phyloP scores from a whole-genome alignment of 2,329 filamentous ascomycete genomes.

The Grosmannia serpens region DNA sequence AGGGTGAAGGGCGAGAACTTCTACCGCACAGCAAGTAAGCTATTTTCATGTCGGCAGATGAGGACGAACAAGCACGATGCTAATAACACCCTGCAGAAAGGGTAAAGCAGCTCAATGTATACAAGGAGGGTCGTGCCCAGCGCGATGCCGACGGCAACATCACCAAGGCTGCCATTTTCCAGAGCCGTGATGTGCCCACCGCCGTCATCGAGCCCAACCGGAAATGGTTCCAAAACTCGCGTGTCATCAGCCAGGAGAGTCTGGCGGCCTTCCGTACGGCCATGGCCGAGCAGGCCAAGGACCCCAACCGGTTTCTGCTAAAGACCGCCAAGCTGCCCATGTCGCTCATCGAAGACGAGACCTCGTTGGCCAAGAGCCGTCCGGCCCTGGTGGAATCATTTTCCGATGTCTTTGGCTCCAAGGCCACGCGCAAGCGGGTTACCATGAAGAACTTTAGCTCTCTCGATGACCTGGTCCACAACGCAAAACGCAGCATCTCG shows the following conservation, averaged over 20 bases:
- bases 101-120: constrained; percentile 48
- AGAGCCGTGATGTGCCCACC: constrained; percentile 68
- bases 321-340: constrained; percentile 97
- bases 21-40: constrained; percentile 47
- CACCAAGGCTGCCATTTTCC: constrained; percentile 41
- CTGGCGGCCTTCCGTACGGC: constrained; percentile 65
- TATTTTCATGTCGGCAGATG: not conserved
- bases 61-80: not conserved
- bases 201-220: constrained; percentile 91
- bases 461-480: constrained; percentile 70
- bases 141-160: constrained; percentile 77
- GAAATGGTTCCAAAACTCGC: constrained; percentile 95
- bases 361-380: constrained; percentile 53
- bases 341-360: constrained; percentile 76
- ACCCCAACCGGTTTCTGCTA: constrained; percentile 89
- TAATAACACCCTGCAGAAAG: constrained; percentile 8
- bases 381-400: constrained; percentile 39
- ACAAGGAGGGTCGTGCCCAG: constrained; percentile 71
- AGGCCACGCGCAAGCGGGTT: constrained; percentile 83
- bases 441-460: constrained; percentile 55
- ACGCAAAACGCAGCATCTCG: constrained; percentile 70
- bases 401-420: constrained; percentile 81
- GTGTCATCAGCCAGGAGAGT: constrained; percentile 76
- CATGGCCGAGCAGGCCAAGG: constrained; percentile 77
- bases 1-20: constrained; percentile 96